phyloP scores from a whole-genome alignment of 768 basidiomycete species.

The Serpula lacrymans region DNA sequence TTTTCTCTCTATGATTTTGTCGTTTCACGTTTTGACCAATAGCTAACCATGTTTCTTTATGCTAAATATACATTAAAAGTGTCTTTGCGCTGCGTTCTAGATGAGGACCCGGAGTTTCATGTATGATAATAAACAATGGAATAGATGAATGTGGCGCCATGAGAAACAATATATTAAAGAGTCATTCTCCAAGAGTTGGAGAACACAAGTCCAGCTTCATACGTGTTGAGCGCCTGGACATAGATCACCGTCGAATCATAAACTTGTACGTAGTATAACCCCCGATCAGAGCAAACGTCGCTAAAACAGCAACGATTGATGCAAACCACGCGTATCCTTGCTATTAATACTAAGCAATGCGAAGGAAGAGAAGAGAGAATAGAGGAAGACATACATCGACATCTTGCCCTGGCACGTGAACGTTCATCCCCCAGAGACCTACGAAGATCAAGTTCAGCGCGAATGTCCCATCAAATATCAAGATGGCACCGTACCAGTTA shows the following conservation, averaged over 20 bases:
- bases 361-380: not conserved
- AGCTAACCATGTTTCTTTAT: slow-evolving; percentile 1
- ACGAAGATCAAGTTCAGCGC: slow-evolving; percentile 1
- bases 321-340: slow-evolving; percentile 79
- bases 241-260: slow-evolving; percentile 47
- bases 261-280: slow-evolving; percentile 78
- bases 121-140: no score
- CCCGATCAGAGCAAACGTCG: slow-evolving; percentile 78
- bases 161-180: no score
- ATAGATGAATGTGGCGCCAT: no score
- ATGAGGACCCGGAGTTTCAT: no score
- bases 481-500: slow-evolving; percentile 71
- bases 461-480: no score
- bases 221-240: not conserved
- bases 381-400: slow-evolving; percentile 31
- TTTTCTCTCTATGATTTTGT: not conserved
- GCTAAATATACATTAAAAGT: not conserved
- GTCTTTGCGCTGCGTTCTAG: no score
- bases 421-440: slow-evolving; percentile 99
- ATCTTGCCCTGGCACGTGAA: slow-evolving; percentile 89
- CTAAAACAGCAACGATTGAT: slow-evolving; percentile 77
- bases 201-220: not conserved
- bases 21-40: not conserved
- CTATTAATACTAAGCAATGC: slow-evolving; percentile 1
- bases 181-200: no score